phyloP scores from a whole-genome alignment of 768 basidiomycete species.

The Amanita pallidorosea region DNA sequence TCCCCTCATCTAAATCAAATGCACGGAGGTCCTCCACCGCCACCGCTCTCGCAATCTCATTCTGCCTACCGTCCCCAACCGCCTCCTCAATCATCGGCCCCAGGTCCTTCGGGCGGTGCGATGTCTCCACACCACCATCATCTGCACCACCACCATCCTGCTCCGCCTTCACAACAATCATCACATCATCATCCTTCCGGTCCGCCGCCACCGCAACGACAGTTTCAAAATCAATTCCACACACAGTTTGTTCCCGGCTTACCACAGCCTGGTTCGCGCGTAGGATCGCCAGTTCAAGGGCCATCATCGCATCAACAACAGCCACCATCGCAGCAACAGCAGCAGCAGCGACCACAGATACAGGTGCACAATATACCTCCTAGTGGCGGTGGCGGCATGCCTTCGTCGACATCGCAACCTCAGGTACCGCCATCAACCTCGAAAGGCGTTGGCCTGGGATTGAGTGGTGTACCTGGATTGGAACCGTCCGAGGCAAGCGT shows the following conservation, averaged over 20 bases:
- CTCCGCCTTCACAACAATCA: slow-evolving; percentile 5
- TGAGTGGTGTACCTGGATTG: slow-evolving; percentile 1
- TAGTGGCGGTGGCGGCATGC: not conserved
- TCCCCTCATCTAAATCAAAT: slow-evolving; percentile 5
- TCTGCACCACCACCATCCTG: slow-evolving; percentile 3
- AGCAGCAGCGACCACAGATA: not conserved
- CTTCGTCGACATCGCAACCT: not conserved
- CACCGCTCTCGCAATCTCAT: not conserved
- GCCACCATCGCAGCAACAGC: not conserved
- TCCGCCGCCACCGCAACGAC: slow-evolving; percentile 13
- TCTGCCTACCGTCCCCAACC: slow-evolving; percentile 2
- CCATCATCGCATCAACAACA: slow-evolving; percentile 5
- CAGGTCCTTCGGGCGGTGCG: not conserved
- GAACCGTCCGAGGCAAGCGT: slow-evolving; percentile 5
- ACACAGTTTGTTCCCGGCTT: slow-evolving; percentile 13
- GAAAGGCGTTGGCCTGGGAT: not conserved
- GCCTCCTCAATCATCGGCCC: slow-evolving; percentile 1
- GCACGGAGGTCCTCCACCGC: slow-evolving; percentile 1
- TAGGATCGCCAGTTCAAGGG: slow-evolving; percentile 2
- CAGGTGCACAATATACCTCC: not conserved
- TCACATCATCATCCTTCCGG: slow-evolving; percentile 4
- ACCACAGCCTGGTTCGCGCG: slow-evolving; percentile 6
- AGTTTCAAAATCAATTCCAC: slow-evolving; percentile 18
- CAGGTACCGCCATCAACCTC: not conserved
- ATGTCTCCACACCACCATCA: slow-evolving; percentile 4